Base-by-base conservation (phyloP, 2,329 filamentous ascomycete species). In the Stagonosporopsis cucurbitacearum region DNA sequence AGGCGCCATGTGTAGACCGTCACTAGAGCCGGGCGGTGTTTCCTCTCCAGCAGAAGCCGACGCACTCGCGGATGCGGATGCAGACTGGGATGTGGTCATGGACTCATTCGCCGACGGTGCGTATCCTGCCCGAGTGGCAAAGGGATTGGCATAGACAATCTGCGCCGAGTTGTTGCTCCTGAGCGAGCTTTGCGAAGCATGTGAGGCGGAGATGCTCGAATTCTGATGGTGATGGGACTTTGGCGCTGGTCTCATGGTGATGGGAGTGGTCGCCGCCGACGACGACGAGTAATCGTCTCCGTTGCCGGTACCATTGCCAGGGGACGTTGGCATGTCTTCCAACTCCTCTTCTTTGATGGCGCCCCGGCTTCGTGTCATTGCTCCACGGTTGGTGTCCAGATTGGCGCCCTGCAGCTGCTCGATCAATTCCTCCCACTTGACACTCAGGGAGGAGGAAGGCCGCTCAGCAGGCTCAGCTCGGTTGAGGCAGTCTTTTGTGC, bases 381-480 rank as follows among this genome's bases (percentile, higher is more conserved):
- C 71, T 26, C 70, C 69, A 54, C 73, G 61, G 51, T 65, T 57
- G 19, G 66, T 50, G 46, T 75, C 70, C 19, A 75, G 67, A 19
- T 62, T 68, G 13, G 71, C 64, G 7, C 68, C 70, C 47, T 77
- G 73, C 33, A 81, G 73, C 50, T 78, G 74, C 58, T 82, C 81
- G 17, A 82, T 80, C 12, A 84, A 71, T 53, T 83, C 81, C 59
- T 83, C 81, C 81, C 81, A 84, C 26, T 79, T 77, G 48, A 81
- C 76, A 45, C 77, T 80, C 8, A 80, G 67, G 6, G 74, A 76
- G 25, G 79, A 82, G 25, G 75, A 77, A 1, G 81, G 81, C 6
- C 80, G 75, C 65, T 83, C 81, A 1, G 81, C 81, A 20, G 80
- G 76, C 63, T 84, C 82, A 1, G 82, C 81, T 19, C 80, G 77